A percentile compares a stretch with the other conserved stretches of the same genome.
These are phyloP conservation scores for Tetradesmus lagerheimii DNA, from an alignment of 139 green algal genomes.

Conservation along the genomic window DNA sequence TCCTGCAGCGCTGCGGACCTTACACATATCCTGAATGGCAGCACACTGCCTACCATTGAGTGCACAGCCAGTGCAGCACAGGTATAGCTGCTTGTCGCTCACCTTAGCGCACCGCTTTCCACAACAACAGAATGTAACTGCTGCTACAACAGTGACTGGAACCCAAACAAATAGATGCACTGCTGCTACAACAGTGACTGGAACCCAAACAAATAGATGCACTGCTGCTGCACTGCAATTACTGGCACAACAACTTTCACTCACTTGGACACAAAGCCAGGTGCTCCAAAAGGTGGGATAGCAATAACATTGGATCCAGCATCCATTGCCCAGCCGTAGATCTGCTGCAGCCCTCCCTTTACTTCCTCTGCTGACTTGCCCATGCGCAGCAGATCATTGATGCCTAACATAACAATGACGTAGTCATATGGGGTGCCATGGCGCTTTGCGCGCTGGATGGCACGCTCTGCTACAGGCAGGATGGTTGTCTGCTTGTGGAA, in stretches of 20 bases:
- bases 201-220: too few species aligned
- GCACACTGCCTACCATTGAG: too few species aligned
- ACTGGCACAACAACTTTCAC: not conserved
- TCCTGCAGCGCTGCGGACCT: too few species aligned
- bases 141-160: too few species aligned
- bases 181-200: too few species aligned
- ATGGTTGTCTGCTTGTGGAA: conserved; percentile 37
- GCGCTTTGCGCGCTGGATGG: not conserved
- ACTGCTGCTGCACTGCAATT: too few species aligned
- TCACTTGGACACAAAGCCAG: conserved; percentile 48
- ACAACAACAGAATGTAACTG: too few species aligned
- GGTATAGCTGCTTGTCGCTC: too few species aligned
- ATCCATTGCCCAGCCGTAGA: conserved; percentile 4
- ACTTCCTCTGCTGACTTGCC: conserved; percentile 45
- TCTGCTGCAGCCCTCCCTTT: not conserved
- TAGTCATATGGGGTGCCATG: conserved; percentile 12
- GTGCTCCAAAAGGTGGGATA: conserved; percentile 40
- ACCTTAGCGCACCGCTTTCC: too few species aligned
- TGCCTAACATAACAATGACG: conserved; percentile 33
- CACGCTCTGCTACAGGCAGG: not conserved
- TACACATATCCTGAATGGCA: too few species aligned
- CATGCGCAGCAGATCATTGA: conserved; percentile 49
- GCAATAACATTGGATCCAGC: conserved; percentile 33
- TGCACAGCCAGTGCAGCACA: too few species aligned
- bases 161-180: too few species aligned